phyloP scores from a whole-genome alignment of 257 asterid species.

The Solanum appendiculatum region DNA sequence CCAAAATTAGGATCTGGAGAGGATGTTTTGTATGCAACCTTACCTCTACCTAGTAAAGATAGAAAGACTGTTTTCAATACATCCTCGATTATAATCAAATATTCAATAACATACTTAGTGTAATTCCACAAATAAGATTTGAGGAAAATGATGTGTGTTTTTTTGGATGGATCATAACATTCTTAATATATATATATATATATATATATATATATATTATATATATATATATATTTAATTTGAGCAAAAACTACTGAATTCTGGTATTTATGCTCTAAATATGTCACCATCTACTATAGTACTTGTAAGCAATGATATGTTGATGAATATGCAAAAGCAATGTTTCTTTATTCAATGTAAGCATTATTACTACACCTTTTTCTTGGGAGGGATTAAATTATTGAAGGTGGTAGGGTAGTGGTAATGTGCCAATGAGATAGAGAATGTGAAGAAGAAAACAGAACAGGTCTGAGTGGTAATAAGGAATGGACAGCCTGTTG shows the following conservation, averaged over 20 bases:
- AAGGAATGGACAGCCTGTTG: slow-evolving; percentile 25
- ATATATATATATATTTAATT: not conserved
- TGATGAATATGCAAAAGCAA: not conserved
- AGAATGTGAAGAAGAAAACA: slow-evolving; percentile 27
- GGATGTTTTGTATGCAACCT: not conserved
- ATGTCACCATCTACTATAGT: not conserved
- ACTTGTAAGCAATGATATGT: not conserved
- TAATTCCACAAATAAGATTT: not conserved
- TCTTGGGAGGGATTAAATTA: not conserved
- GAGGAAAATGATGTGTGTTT: not conserved
- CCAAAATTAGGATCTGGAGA: not conserved
- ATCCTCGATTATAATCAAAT: not conserved
- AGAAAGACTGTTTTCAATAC: not conserved
- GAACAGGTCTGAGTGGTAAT: slow-evolving; percentile 14
- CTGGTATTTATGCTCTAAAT: not conserved
- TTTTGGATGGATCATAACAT: not conserved
- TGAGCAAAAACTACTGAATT: not conserved
- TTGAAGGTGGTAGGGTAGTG: slow-evolving; percentile 35
- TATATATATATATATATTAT: too few relatives aligned
- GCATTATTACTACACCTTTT: not conserved
- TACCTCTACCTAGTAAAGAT: not conserved
- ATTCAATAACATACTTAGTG: not conserved
- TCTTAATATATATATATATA: too few relatives aligned
- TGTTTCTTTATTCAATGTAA: not conserved
- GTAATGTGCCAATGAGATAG: slow-evolving; percentile 23